Evolutionary conservation across 768 basidiomycete species (phyloP).

Genomic region (Rhodosporidiobolus sp.): DNA sequence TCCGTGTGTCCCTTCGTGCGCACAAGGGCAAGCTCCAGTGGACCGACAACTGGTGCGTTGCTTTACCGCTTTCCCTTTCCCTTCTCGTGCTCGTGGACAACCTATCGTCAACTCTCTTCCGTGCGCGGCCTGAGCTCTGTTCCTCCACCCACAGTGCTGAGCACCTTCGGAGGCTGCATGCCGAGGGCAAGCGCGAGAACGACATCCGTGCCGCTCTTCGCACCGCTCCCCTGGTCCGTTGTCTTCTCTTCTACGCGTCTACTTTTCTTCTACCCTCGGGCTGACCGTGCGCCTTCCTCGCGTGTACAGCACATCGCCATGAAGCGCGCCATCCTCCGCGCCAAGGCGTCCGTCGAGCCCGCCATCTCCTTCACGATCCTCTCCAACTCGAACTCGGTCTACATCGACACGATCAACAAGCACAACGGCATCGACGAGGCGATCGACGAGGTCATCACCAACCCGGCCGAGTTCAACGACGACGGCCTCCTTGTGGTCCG

Average conservation of each 20-base stretch:
- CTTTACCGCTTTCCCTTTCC: not conserved
- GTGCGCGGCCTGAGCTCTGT: too few relatives aligned
- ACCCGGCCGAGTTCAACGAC: constrained; percentile 78
- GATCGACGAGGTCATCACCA: constrained; percentile 84
- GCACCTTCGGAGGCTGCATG: constrained; percentile 66
- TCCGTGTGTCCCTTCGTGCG: constrained; percentile 75
- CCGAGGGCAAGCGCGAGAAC: constrained; percentile 63
- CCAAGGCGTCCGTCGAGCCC: constrained; percentile 64
- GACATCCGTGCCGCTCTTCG: constrained; percentile 75
- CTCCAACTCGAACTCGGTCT: constrained; percentile 89
- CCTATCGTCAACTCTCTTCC: too few relatives aligned
- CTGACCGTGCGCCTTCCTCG: not conserved
- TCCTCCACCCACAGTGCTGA: constrained; percentile 57
- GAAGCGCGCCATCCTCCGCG: constrained; percentile 65
- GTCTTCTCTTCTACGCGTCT: not conserved
- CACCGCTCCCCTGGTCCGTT: constrained; percentile 78
- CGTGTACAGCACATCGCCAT: constrained; percentile 58
- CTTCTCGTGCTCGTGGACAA: not conserved
- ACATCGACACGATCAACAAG: constrained; percentile 85
- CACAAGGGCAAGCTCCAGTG: constrained; percentile 67
- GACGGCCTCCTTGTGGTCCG: constrained; percentile 70
- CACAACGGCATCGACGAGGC: constrained; percentile 67
- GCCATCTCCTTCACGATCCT: constrained; percentile 76
- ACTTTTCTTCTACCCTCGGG: not conserved
- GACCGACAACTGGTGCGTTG: constrained; percentile 92